Evolutionary conservation across 2,329 filamentous ascomycete species (phyloP).

Genomic region (Emericellopsis cladophorae): DNA sequence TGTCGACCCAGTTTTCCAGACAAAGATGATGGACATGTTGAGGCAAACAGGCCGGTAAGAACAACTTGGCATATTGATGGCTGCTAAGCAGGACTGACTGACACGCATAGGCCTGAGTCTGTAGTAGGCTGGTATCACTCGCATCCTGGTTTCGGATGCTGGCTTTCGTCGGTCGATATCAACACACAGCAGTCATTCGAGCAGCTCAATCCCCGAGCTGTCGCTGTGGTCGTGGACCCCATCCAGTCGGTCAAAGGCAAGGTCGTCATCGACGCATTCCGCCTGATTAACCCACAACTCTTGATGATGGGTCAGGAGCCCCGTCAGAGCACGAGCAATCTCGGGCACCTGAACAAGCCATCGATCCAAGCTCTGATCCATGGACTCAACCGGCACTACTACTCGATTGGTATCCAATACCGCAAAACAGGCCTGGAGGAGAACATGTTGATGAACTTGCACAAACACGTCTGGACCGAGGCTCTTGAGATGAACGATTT

Average conservation of each 20-base stretch:
- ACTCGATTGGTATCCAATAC: slow-evolving; percentile 97
- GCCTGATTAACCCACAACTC: slow-evolving; percentile 93
- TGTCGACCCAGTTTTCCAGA: slow-evolving; percentile 96
- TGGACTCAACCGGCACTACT: slow-evolving; percentile 96
- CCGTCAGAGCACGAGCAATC: slow-evolving; percentile 91
- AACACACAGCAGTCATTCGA: slow-evolving; percentile 99
- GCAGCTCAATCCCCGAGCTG: slow-evolving; percentile 89
- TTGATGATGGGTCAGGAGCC: slow-evolving; percentile 97
- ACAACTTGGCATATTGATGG: background rate
- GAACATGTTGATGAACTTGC: slow-evolving; percentile 99
- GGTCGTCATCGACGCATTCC: slow-evolving; percentile 98
- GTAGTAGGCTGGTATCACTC: slow-evolving; percentile 99
- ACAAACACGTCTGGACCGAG: slow-evolving; percentile 99
- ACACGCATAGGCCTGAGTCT: slow-evolving; percentile 62
- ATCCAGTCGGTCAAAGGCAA: slow-evolving; percentile 99
- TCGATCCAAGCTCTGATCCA: slow-evolving; percentile 99
- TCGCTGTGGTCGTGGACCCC: slow-evolving; percentile 94
- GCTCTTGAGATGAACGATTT: slow-evolving; percentile 96
- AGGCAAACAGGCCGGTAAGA: slow-evolving; percentile 84
- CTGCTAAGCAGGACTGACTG: no score
- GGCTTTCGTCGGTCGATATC: slow-evolving; percentile 97
- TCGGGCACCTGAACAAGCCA: slow-evolving; percentile 97
- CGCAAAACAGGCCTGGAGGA: slow-evolving; percentile 94
- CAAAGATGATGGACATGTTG: slow-evolving; percentile 99
- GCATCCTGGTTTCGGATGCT: slow-evolving; percentile 97